phyloP scores from a whole-genome alignment of 352 stramenopile genomes.

The Plasmopara muralis region DNA sequence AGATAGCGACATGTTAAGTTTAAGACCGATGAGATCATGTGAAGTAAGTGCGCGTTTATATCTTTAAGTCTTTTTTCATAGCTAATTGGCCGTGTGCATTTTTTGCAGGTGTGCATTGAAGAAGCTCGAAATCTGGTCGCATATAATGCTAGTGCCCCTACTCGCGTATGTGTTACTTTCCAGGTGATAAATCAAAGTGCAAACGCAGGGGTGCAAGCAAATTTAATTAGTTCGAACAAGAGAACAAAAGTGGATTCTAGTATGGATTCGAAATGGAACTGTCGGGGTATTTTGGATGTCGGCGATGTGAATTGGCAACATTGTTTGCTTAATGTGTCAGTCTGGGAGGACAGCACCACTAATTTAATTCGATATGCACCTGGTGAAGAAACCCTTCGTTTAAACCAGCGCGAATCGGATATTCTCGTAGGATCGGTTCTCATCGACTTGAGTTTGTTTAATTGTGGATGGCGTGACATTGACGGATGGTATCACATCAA shows the following conservation, averaged over 20 bases:
- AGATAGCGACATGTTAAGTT: not conserved
- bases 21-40: not conserved
- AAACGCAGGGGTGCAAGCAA: not conserved
- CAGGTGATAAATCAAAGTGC: not conserved
- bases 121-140: constrained; percentile 4
- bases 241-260: not conserved
- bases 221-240: not conserved
- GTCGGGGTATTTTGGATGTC: not conserved
- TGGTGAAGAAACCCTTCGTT: not conserved
- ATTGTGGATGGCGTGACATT: constrained; percentile 16
- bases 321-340: constrained; percentile 3
- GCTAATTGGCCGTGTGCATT: not conserved
- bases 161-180: constrained; percentile 2
- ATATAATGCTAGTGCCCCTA: not conserved
- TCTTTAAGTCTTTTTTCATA: not conserved
- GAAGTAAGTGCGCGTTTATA: not conserved
- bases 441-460: constrained; percentile 26
- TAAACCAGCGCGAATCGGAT: not conserved
- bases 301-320: constrained; percentile 3
- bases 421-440: constrained; percentile 15
- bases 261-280: not conserved
- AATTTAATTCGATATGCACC: not conserved
- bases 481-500: constrained; percentile 32
- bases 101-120: constrained; percentile 2
- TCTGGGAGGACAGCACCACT: not conserved